phyloP scores from a whole-genome alignment of 176 grass and related monocot species.

The Carex pumila region DNA sequence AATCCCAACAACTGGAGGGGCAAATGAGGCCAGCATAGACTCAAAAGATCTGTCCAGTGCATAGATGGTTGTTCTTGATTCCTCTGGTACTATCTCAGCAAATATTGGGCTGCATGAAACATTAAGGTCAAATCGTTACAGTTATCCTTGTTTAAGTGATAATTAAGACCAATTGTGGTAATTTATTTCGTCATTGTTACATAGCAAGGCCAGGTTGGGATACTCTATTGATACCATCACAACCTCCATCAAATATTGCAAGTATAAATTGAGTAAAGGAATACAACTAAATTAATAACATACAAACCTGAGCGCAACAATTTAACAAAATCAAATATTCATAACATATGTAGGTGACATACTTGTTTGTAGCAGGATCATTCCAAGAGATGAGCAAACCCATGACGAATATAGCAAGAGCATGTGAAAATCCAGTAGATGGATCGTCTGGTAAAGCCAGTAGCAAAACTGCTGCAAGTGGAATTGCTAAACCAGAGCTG shows the following conservation, averaged over 20 bases:
- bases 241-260: neutral
- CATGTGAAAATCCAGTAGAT: constrained; percentile 32
- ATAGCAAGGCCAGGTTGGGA: neutral
- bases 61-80: constrained; percentile 74
- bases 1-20: constrained; percentile 68
- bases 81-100: constrained; percentile 84
- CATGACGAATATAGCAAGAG: constrained; percentile 43
- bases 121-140: neutral
- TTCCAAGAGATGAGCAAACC: constrained; percentile 64
- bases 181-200: neutral
- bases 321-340: neutral
- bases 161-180: neutral
- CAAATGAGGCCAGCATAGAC: constrained; percentile 63
- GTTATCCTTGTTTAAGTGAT: neutral
- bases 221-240: neutral
- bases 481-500: constrained; percentile 46
- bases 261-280: neutral
- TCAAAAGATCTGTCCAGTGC: constrained; percentile 71
- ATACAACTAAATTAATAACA: neutral
- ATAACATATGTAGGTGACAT: neutral
- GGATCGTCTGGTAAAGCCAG: constrained; percentile 44
- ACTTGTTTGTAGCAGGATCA: constrained; percentile 57
- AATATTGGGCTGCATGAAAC: constrained; percentile 65
- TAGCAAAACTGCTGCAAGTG: constrained; percentile 36
- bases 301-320: neutral